Conservation (phyloP, 2,329 filamentous ascomycete species). For the Fusarium phyllophilum region DNA sequence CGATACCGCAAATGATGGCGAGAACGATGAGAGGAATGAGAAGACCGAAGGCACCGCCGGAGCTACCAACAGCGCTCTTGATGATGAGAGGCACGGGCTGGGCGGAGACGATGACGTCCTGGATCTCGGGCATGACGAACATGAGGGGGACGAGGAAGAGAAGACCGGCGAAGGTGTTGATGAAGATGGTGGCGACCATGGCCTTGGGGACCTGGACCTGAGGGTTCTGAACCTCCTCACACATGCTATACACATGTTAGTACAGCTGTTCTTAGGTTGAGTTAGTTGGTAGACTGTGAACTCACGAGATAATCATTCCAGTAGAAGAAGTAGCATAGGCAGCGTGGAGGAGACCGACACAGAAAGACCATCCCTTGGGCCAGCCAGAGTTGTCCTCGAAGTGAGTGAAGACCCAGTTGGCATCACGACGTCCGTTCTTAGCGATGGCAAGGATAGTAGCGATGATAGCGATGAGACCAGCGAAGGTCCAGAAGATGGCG, state of each 20-base stretch:
- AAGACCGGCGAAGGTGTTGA: constrained; percentile 74
- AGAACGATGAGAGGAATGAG: constrained; percentile 8
- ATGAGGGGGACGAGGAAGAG: constrained; percentile 74
- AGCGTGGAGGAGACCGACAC: constrained; percentile 76
- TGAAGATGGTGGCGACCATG: constrained; percentile 73
- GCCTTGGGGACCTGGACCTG: constrained; percentile 76
- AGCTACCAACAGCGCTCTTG: constrained; percentile 46
- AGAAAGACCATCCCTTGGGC: constrained; percentile 77
- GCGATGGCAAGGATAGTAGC: constrained; percentile 72
- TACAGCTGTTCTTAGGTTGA: too few species aligned
- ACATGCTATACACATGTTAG: constrained; percentile 65
- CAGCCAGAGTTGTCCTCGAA: constrained; percentile 77
- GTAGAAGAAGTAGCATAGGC: constrained; percentile 80
- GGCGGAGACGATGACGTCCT: constrained; percentile 61
- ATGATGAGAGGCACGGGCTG: constrained; percentile 74
- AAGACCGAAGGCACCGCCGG: background rate
- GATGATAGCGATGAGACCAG: constrained; percentile 72
- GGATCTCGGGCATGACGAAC: constrained; percentile 74
- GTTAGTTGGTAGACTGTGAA: constrained; percentile 16
- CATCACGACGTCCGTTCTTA: constrained; percentile 72
- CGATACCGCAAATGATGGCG: constrained; percentile 9
- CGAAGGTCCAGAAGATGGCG: constrained; percentile 80
- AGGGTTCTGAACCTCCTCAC: constrained; percentile 76
- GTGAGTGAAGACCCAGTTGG: constrained; percentile 71
- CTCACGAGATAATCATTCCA: constrained; percentile 82